These are phyloP conservation scores for Linaria vulgaris DNA, from an alignment of 257 asterid species.

Conservation along the genomic window DNA sequence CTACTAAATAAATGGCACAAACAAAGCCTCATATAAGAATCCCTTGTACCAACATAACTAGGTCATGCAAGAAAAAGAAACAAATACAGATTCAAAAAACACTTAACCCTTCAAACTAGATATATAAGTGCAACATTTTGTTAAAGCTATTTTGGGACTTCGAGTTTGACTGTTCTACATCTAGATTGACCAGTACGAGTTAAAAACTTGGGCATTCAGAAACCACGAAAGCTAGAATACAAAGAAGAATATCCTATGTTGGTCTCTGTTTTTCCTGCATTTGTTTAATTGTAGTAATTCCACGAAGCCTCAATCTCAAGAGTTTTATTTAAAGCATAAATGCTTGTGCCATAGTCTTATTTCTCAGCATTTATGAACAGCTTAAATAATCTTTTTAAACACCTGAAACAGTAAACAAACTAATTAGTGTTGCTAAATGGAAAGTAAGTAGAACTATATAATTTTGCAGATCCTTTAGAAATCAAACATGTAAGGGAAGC, in stretches of 20 bases:
- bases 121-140: no score
- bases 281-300: neutral
- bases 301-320: neutral
- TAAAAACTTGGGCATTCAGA: no score
- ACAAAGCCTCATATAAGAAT: neutral
- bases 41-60: constrained; percentile 1
- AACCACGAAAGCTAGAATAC: no score
- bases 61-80: neutral
- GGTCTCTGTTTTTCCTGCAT: neutral
- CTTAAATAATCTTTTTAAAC: constrained; percentile 3
- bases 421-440: neutral
- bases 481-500: neutral
- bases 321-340: neutral
- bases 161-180: no score
- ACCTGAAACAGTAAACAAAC: constrained; percentile 3
- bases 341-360: constrained; percentile 11
- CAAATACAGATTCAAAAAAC: neutral
- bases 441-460: neutral
- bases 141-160: no score
- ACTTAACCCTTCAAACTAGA: no score
- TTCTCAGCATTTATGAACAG: constrained; percentile 13
- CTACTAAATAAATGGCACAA: neutral
- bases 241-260: neutral
- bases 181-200: no score
- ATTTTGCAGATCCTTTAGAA: neutral